These are phyloP conservation scores for Torulaspora indica DNA, from an alignment of 805 yeast species.

Conservation along the genomic window DNA sequence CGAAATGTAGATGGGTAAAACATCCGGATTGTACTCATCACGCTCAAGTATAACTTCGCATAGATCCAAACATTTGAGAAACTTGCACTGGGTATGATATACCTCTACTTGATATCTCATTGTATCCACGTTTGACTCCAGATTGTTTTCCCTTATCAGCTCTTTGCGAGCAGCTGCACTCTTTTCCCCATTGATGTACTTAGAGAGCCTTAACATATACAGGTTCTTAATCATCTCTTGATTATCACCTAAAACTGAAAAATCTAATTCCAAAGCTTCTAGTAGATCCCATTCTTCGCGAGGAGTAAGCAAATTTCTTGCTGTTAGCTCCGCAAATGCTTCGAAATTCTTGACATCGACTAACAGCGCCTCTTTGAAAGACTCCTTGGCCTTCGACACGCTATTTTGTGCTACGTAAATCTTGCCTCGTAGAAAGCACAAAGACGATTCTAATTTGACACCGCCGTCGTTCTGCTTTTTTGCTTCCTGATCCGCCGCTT, in stretches of 20 bases:
- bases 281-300: conserved; percentile 82
- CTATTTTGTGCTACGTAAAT: conserved; percentile 79
- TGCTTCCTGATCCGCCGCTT: conserved; percentile 17
- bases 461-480: conserved; percentile 58
- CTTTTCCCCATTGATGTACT: conserved; percentile 55
- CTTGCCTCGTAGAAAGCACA: conserved; percentile 80
- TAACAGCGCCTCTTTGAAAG: conserved; percentile 77
- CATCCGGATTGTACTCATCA: conserved; percentile 68
- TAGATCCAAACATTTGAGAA: conserved; percentile 64
- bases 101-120: conserved; percentile 64
- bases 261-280: conserved; percentile 59
- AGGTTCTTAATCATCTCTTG: conserved; percentile 72
- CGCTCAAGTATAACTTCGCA: conserved; percentile 54
- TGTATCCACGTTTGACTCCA: conserved; percentile 67
- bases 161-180: conserved; percentile 63
- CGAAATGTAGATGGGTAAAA: conserved; percentile 74
- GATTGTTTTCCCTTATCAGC: conserved; percentile 64
- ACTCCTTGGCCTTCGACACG: conserved; percentile 79
- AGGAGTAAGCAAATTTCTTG: conserved; percentile 72
- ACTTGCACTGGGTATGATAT: conserved; percentile 69
- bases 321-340: conserved; percentile 75
- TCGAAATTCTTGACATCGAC: conserved; percentile 91
- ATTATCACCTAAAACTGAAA: conserved; percentile 62
- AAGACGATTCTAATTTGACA: conserved; percentile 76
- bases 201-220: conserved; percentile 72